Evolutionary conservation across 805 yeast genomes (phyloP).

Genomic region (Ascoidea tarda): DNA sequence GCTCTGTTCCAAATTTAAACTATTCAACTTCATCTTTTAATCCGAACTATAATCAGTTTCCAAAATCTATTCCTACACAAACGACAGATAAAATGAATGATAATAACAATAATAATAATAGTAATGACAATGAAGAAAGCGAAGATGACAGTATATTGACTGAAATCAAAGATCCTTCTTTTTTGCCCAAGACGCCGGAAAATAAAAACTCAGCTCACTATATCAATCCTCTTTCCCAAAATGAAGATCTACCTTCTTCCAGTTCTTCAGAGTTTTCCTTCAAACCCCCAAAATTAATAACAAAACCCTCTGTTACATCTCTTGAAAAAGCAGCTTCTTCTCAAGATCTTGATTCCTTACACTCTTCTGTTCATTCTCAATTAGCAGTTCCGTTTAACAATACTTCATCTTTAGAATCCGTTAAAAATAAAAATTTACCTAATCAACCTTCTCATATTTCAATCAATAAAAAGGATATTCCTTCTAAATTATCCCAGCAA

Average conservation of each 20-base stretch:
- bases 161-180: background rate
- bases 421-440: no score
- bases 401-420: background rate
- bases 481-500: background rate
- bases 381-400: background rate
- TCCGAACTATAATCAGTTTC: no score
- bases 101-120: no score
- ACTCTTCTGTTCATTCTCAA: no score
- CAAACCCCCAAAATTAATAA: background rate
- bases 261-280: background rate
- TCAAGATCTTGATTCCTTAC: background rate
- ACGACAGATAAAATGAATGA: background rate
- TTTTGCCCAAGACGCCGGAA: background rate
- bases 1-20: background rate
- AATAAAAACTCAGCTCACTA: background rate
- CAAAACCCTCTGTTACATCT: background rate
- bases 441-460: background rate
- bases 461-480: background rate
- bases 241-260: background rate
- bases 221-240: no score
- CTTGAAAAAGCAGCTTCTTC: background rate
- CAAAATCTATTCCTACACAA: background rate
- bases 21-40: background rate
- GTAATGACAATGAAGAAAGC: no score
- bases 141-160: background rate